Evolutionary conservation across 495 filamentous ascomycete genomes (phyloP), one percentile per base, ranked within the genome.

Genomic region (Oidiodendron maius): DNA sequence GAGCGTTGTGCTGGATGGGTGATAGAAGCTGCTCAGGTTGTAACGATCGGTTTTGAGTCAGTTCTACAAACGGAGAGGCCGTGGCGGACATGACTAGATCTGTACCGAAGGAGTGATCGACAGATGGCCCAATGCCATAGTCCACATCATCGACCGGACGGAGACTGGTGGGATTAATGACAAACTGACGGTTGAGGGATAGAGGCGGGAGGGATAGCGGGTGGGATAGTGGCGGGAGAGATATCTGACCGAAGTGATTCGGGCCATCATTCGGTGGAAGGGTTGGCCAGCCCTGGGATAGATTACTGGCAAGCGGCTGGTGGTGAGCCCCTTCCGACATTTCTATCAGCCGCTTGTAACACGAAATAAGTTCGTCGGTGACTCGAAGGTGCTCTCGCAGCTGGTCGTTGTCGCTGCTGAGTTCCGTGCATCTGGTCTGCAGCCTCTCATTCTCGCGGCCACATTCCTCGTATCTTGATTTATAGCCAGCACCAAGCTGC

Each of bases 281-380:
- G 4, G 40, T 21, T 24, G 46, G 36, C 4, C 46, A 34, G 17
- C 46, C 42, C 25, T 45, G 5, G 16, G 16, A 11, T 30, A 28
- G 42, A 45, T 45, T 22, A 18, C 42, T 4, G 13, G 20, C 16
- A 28, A 26, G 42, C 18, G 17, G 42, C 22, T 45, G 23, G 23
- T 45, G 30, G 9, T 34, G 46, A 21, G 25, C 4, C 11, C 10
- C 22, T 40, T 40, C 11, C 25, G 39, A 48, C 22, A 48, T 48
- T 5, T 48, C 35, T 13, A 48, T 48, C 21, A 48, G 17, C 36
- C 28, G 35, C 46, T 25, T 48, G 13, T 48, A 37, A 37, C 22
- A 28, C 32, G 34, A 17, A 5, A 28, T 20, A 40, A 48, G 46
- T 6, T 40, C 35, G 3, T 40, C 35, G 35, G 25, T 24, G 20